A percentile compares a stretch with the other conserved stretches of the same genome.
Evolutionary conservation across 2,329 filamentous ascomycete species (phyloP).

Genomic region (Neocucurbitaria cava): DNA sequence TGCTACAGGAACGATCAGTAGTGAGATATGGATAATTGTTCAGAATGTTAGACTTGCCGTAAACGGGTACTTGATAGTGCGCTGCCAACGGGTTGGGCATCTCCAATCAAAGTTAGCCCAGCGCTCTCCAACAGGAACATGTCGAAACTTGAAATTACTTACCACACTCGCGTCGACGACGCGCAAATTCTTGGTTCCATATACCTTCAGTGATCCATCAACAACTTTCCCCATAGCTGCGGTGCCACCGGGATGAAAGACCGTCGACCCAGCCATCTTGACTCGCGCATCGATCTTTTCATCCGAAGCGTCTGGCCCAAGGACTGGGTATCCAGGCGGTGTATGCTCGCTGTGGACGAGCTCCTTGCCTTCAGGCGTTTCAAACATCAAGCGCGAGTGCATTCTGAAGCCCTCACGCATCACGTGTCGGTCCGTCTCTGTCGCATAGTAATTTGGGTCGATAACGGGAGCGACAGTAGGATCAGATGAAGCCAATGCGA

Average conservation of each 20-base stretch:
- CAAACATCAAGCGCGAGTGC: constrained; percentile 50
- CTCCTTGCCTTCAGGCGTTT: constrained; percentile 55
- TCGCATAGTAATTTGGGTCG: constrained; percentile 59
- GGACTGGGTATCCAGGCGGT: neutral
- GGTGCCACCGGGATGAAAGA: constrained; percentile 66
- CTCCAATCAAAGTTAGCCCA: neutral
- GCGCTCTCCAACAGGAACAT: no score
- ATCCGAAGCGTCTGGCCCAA: neutral
- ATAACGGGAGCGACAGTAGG: constrained; percentile 54
- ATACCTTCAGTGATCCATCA: constrained; percentile 59
- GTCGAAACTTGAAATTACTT: no score
- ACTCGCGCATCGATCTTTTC: constrained; percentile 61
- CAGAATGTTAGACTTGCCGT: neutral
- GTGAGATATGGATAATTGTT: neutral
- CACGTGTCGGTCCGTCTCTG: constrained; percentile 57
- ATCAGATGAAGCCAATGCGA: constrained; percentile 56
- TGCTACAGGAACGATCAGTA: neutral
- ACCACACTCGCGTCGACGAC: constrained; percentile 48
- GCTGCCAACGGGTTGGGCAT: constrained; percentile 32
- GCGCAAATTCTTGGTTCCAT: constrained; percentile 58
- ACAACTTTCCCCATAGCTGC: constrained; percentile 61
- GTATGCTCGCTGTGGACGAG: constrained; percentile 48
- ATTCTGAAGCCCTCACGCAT: constrained; percentile 59
- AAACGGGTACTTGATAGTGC: constrained; percentile 32
- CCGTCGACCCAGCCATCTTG: constrained; percentile 51